Conservation (phyloP, 2,329 filamentous ascomycete genomes). For the Elsinoe batatas region DNA sequence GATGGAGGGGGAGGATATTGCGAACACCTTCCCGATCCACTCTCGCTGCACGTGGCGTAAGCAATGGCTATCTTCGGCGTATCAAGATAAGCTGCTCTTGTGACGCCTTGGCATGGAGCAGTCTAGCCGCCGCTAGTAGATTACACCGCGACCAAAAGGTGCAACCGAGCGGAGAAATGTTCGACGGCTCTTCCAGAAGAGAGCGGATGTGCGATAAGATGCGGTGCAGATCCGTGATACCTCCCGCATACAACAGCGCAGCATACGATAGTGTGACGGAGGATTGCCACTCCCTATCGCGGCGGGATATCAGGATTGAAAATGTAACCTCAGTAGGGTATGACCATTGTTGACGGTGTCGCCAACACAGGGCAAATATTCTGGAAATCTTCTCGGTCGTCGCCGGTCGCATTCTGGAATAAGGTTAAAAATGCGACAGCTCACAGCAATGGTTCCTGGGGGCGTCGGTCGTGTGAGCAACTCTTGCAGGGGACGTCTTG, state of each 20-base stretch:
- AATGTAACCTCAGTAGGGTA: neutral
- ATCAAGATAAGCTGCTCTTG: constrained; percentile 3
- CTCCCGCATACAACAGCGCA: neutral
- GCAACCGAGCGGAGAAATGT: neutral
- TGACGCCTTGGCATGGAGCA: constrained; percentile 7
- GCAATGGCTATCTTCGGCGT: constrained; percentile 9
- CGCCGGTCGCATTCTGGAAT: neutral
- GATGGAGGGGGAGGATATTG: neutral
- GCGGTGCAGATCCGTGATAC: neutral
- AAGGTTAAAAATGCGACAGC: neutral
- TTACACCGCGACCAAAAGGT: neutral
- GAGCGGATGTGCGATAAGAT: neutral
- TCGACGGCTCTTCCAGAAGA: neutral
- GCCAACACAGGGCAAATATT: too few relatives aligned
- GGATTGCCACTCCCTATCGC: neutral
- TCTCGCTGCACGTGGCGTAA: neutral
- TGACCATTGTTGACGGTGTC: too few relatives aligned
- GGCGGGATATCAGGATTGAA: too few relatives aligned
- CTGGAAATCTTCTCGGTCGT: neutral
- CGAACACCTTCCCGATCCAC: constrained; percentile 7
- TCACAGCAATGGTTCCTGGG: neutral
- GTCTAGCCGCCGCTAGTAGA: constrained; percentile 1
- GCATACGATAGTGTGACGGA: neutral
- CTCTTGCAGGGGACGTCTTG: neutral
- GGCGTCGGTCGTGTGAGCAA: neutral